These are phyloP conservation scores for Ceratobasidium sp. DNA, from an alignment of 1,284 basidiomycete genomes.

Conservation along the genomic window DNA sequence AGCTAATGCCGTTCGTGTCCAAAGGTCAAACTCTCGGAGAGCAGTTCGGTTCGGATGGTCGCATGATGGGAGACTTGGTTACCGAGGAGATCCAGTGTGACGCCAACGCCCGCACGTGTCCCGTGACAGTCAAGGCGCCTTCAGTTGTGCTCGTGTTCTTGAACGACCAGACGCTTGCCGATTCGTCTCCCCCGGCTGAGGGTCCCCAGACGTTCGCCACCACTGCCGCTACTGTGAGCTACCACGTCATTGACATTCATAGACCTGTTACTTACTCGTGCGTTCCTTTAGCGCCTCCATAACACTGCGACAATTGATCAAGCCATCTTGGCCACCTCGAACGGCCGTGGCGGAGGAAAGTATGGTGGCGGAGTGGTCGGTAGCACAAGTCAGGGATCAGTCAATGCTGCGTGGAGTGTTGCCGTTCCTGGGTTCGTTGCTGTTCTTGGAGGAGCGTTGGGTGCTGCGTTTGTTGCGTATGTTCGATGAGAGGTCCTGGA, in stretches of 20 bases:
- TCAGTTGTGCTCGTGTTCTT: conserved; percentile 81
- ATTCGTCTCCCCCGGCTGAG: conserved; percentile 56
- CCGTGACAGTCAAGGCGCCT: conserved; percentile 76
- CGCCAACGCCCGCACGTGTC: conserved; percentile 65
- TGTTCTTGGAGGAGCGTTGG: conserved; percentile 29
- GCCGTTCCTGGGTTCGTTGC: conserved; percentile 30
- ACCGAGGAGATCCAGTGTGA: conserved; percentile 70
- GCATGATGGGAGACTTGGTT: conserved; percentile 65
- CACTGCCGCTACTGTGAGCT: conserved; percentile 65
- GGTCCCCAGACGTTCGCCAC: conserved; percentile 48
- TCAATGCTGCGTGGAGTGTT: conserved; percentile 21
- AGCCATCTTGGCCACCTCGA: conserved; percentile 56
- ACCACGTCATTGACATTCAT: conserved; percentile 56
- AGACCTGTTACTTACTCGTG: not conserved
- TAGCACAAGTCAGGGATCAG: conserved; percentile 40
- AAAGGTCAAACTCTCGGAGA: conserved; percentile 72
- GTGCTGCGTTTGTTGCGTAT: conserved; percentile 38
- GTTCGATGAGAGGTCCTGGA: conserved; percentile 11
- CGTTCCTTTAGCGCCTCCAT: conserved; percentile 44
- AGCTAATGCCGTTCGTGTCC: conserved; percentile 51
- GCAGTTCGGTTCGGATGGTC: conserved; percentile 74
- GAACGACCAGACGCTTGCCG: conserved; percentile 61
- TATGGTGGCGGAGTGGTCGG: conserved; percentile 44
- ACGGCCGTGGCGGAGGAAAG: conserved; percentile 55
- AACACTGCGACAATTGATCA: conserved; percentile 55